Evolutionary conservation across 495 filamentous ascomycete species (phyloP).

Genomic region (Bacidia rubella): DNA sequence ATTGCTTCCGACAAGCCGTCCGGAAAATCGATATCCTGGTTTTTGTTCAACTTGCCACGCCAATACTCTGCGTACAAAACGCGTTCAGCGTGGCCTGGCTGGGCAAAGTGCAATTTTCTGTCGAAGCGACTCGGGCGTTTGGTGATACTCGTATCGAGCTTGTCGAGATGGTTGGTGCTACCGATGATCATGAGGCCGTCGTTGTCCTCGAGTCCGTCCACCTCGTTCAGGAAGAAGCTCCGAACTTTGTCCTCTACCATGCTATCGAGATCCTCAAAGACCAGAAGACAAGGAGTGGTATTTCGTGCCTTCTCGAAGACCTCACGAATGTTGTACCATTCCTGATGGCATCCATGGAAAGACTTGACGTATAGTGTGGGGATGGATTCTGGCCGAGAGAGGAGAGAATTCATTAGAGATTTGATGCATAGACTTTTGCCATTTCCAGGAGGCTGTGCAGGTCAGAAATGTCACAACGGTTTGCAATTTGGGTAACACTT

Average conservation of each 20-base stretch:
- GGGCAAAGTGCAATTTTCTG: conserved; percentile 47
- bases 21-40: conserved; percentile 43
- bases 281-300: conserved; percentile 29
- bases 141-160: conserved; percentile 47
- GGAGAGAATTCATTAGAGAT: conserved; percentile 47
- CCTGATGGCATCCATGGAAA: conserved; percentile 22
- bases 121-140: conserved; percentile 54
- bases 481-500: background rate
- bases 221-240: conserved; percentile 58
- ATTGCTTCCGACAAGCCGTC: conserved; percentile 36
- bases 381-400: conserved; percentile 27
- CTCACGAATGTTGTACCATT: conserved; percentile 22
- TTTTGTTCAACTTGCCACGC: conserved; percentile 27
- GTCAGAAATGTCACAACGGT: conserved; percentile 3
- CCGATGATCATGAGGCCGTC: conserved; percentile 55
- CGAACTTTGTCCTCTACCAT: conserved; percentile 39
- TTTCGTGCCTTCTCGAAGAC: conserved; percentile 41
- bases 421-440: conserved; percentile 60
- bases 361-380: conserved; percentile 45
- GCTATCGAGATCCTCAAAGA: conserved; percentile 58
- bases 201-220: conserved; percentile 54
- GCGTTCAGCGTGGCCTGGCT: conserved; percentile 39
- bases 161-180: conserved; percentile 47
- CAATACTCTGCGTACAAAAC: conserved; percentile 44
- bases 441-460: conserved; percentile 37